A percentile compares a stretch with the other conserved stretches of the same genome.
Conservation (phyloP, 305 asterid species). For the Solanum hybrid region DNA sequence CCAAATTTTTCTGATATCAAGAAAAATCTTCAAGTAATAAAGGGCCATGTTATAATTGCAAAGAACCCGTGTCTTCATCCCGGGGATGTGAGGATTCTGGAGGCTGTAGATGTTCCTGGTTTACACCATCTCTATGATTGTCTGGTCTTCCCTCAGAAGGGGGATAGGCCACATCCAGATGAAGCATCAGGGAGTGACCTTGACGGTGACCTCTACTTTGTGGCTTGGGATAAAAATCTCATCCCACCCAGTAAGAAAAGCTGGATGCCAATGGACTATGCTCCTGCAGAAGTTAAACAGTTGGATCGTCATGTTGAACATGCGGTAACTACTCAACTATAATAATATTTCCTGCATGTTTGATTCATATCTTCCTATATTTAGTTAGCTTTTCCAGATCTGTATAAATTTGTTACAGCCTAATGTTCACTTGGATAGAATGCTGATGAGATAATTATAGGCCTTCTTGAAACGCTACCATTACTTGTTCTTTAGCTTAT, state of each 20-base stretch:
- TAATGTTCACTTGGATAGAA: not conserved
- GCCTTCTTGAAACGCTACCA: not conserved
- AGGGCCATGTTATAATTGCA: conserved; percentile 61
- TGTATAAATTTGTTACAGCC: not conserved
- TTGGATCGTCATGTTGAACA: conserved; percentile 49
- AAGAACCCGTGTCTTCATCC: conserved; percentile 96
- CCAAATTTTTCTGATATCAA: conserved; percentile 38
- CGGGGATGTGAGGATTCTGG: conserved; percentile 81
- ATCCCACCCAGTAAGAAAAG: conserved; percentile 81
- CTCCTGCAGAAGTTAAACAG: conserved; percentile 35
- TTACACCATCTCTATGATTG: conserved; percentile 67
- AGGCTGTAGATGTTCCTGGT: conserved; percentile 65
- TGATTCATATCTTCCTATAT: not conserved
- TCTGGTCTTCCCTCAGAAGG: conserved; percentile 83
- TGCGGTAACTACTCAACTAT: conserved; percentile 25
- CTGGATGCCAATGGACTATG: conserved; percentile 78
- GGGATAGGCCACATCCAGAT: conserved; percentile 80
- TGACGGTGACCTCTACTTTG: conserved; percentile 88
- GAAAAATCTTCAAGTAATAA: conserved; percentile 44
- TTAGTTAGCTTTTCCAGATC: not conserved
- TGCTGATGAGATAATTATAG: not conserved
- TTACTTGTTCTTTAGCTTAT: not conserved
- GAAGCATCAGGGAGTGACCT: conserved; percentile 98
- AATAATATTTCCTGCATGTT: conserved; percentile 1
- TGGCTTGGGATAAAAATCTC: conserved; percentile 82